A percentile compares a stretch with the other conserved stretches of the same genome.
These are phyloP conservation scores for Pugionium dolabratum DNA, from an alignment of 345 rosid genomes.

Conservation along the genomic window DNA sequence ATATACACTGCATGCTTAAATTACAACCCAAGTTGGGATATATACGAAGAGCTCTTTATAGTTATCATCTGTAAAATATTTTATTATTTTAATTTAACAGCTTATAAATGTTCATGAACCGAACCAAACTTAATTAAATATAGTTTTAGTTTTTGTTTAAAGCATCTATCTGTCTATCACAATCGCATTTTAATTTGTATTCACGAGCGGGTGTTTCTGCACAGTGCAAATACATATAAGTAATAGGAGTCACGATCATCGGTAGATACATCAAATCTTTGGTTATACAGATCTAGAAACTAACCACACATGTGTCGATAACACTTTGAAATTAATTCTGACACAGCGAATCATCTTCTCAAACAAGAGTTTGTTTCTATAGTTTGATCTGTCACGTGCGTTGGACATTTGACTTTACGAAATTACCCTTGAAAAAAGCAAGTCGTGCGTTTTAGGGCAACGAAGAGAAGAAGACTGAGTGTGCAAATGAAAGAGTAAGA, in stretches of 20 bases:
- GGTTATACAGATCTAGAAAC: conserved; percentile 25
- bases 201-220: conserved; percentile 10
- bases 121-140: background rate
- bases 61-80: background rate
- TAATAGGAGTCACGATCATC: conserved; percentile 29
- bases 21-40: no score
- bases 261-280: conserved; percentile 15
- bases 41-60: no score
- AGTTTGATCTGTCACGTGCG: conserved; percentile 31
- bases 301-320: conserved; percentile 42
- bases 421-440: conserved; percentile 3
- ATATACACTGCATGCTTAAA: no score
- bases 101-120: conserved; percentile 3
- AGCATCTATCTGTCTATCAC: background rate
- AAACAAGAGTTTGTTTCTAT: no score
- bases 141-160: background rate
- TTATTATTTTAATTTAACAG: background rate
- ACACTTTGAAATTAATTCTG: background rate
- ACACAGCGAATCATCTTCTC: background rate
- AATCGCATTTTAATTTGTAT: conserved; percentile 2
- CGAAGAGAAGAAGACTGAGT: conserved; percentile 25
- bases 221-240: background rate
- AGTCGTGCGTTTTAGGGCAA: conserved; percentile 41
- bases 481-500: conserved; percentile 29
- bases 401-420: background rate